Conservation (phyloP, 371 early-diverging fungal species). For the Furculomyces boomerangus region DNA sequence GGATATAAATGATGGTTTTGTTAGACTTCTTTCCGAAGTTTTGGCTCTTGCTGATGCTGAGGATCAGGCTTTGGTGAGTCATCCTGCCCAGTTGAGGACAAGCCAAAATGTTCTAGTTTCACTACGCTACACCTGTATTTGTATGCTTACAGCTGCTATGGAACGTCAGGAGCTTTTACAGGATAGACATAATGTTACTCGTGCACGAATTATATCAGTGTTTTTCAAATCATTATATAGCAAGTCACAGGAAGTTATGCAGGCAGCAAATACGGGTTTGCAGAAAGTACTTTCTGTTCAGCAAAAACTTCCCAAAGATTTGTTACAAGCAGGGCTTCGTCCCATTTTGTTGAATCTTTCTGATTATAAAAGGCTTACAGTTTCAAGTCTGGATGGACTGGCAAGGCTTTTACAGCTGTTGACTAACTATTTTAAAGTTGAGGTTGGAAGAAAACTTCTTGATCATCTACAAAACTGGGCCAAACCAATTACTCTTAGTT, state of each 20-base stretch:
- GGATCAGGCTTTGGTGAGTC: constrained; percentile 80
- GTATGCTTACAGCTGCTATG: constrained; percentile 86
- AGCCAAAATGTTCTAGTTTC: constrained; percentile 56
- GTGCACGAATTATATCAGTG: constrained; percentile 82
- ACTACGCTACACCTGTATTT: constrained; percentile 86
- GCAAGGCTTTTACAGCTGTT: constrained; percentile 81
- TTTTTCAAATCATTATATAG: constrained; percentile 95
- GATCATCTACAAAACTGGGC: constrained; percentile 92
- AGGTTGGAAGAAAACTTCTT: constrained; percentile 91
- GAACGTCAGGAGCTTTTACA: constrained; percentile 46
- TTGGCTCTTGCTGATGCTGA: constrained; percentile 93
- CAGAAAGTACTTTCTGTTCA: constrained; percentile 70
- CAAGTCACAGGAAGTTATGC: constrained; percentile 81
- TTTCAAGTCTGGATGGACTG: constrained; percentile 81
- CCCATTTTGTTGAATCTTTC: constrained; percentile 89
- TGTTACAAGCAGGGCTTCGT: constrained; percentile 87
- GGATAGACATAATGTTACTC: constrained; percentile 48
- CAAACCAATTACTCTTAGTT: constrained; percentile 58
- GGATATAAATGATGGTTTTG: constrained; percentile 79
- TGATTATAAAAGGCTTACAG: constrained; percentile 81
- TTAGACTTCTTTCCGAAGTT: constrained; percentile 79
- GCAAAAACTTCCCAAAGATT: constrained; percentile 84
- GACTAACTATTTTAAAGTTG: constrained; percentile 94
- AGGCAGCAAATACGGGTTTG: constrained; percentile 85
- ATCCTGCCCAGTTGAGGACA: constrained; percentile 66